phyloP scores from a whole-genome alignment of 768 basidiomycete genomes.

The Russula olivacea region DNA sequence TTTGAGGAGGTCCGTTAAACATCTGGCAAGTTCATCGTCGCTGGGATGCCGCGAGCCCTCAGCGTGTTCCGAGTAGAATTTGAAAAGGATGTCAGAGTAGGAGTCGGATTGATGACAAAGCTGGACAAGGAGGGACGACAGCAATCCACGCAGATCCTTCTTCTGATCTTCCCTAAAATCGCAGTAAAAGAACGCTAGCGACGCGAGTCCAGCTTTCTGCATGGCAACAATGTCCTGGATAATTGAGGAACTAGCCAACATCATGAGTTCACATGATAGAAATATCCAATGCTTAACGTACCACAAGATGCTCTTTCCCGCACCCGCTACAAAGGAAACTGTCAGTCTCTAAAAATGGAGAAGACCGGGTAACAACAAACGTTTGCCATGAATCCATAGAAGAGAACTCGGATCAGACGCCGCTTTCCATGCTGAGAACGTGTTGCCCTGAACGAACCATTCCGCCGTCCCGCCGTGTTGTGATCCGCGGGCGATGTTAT shows the following conservation, averaged over 20 bases:
- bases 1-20: background rate
- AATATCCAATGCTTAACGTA: background rate
- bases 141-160: background rate
- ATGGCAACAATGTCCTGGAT: background rate
- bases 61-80: background rate
- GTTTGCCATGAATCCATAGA: background rate
- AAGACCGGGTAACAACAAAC: background rate
- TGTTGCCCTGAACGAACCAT: background rate
- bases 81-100: background rate
- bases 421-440: background rate
- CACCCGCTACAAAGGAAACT: background rate
- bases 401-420: background rate
- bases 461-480: background rate
- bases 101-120: background rate
- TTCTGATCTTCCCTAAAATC: background rate
- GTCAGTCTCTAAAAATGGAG: background rate
- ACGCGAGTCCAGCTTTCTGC: background rate
- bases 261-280: background rate
- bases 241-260: background rate
- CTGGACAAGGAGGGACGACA: background rate
- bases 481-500: background rate
- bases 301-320: background rate
- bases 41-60: background rate
- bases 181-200: background rate
- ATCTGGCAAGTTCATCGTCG: background rate